phyloP scores from a whole-genome alignment of 768 basidiomycete genomes.

The Lyophyllum decastes region DNA sequence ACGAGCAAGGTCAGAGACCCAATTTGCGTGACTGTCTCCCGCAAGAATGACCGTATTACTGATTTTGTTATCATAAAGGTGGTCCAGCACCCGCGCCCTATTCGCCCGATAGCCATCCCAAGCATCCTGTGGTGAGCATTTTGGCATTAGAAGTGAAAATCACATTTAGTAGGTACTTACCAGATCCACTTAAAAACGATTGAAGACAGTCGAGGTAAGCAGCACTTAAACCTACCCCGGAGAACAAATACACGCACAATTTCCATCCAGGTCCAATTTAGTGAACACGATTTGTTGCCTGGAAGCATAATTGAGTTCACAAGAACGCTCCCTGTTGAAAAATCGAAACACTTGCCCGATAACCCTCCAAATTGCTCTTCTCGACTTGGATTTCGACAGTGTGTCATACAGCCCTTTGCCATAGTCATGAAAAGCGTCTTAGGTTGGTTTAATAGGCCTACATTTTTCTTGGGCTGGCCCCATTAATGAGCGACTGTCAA shows the following conservation, averaged over 20 bases:
- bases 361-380: constrained; percentile 56
- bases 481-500: constrained; percentile 52
- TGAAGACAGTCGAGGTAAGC: too few relatives aligned
- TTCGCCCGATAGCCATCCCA: constrained; percentile 66
- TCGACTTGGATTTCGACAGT: constrained; percentile 43
- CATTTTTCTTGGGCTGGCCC: constrained; percentile 56
- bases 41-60: constrained; percentile 55
- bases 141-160: neutral
- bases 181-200: neutral
- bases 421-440: constrained; percentile 14
- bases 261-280: constrained; percentile 40
- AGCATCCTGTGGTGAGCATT: constrained; percentile 40
- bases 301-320: neutral
- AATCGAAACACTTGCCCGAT: constrained; percentile 37
- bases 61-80: constrained; percentile 50
- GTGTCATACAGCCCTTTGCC: constrained; percentile 54
- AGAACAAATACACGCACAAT: constrained; percentile 27
- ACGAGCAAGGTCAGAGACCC: constrained; percentile 61
- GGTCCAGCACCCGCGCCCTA: constrained; percentile 49
- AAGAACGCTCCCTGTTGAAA: neutral
- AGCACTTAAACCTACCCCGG: too few relatives aligned
- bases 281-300: constrained; percentile 63
- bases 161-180: neutral
- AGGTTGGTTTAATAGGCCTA: constrained; percentile 17
- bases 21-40: constrained; percentile 65